Base-by-base conservation (phyloP, 768 basidiomycete genomes). In the Crassisporium funariophilum region DNA sequence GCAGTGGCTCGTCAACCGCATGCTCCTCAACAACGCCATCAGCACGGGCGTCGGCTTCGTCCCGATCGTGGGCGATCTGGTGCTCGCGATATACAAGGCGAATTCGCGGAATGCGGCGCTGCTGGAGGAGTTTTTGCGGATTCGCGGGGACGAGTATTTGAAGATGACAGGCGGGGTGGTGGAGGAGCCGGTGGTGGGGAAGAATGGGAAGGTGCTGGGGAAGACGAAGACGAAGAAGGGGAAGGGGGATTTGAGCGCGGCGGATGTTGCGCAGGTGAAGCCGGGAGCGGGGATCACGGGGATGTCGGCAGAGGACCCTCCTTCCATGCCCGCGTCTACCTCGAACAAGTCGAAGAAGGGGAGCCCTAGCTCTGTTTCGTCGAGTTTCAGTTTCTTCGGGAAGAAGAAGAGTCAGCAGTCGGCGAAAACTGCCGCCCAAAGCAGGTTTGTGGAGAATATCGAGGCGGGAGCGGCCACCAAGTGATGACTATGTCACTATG, bases 41-140 rank as follows among this genome's bases (percentile, higher is more conserved):
- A 83, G 86, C 8, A 82, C 81, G 4, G 73, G 71, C 0, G 71
- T 88, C 10, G 87, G 91, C 1, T 61, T 76, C 20, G 60, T 95
- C 3, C 92, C 92, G 0, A 44, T 87, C 34, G 72, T 80, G 2
- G 94, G 94, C 3, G 91, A 94, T 65, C 55, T 97, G 20, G 58
- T 83, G 1, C 67, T 94, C 25, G 91, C 88, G 1, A 65, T 79
- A 2, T 95, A 73, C 75, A 95, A 93, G 62, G 83, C 92, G 15
- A 98, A 98, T 66, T 88, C 84, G 12, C 77, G 95, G 50, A 97
- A 98, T 58, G 94, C 91, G 9, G 79, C 79, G 4, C 69, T 97
- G 38, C 73, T 98, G 37, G 91, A 95, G 60, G 91, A 93, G 63
- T 93, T 81, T 65, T 67, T 97, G 44, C 76, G 85, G 25, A 73